phyloP scores from a whole-genome alignment of 306 rosid genomes.

The Astragalus membranaceus region DNA sequence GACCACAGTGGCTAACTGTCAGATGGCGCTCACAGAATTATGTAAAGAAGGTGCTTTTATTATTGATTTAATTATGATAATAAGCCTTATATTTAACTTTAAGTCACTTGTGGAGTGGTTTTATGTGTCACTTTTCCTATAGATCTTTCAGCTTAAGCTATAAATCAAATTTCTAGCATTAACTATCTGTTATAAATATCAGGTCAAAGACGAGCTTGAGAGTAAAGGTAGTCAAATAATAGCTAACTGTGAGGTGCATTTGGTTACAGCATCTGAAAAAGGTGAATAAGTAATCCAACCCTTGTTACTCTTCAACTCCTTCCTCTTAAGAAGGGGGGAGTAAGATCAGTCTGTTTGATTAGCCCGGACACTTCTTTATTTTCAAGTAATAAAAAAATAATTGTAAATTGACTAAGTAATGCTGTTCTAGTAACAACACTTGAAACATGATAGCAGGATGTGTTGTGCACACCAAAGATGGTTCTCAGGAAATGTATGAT shows the following conservation, averaged over 20 bases:
- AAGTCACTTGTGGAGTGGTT: neutral
- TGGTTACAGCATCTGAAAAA: conserved; percentile 46
- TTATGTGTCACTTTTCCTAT: neutral
- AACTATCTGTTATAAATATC: conserved; percentile 2
- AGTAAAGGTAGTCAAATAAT: conserved; percentile 52
- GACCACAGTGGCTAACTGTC: conserved; percentile 93
- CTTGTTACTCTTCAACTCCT: neutral
- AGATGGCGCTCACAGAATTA: conserved; percentile 65
- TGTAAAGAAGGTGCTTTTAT: conserved; percentile 45
- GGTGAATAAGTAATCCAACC: conserved; percentile 30
- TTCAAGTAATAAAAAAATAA: neutral
- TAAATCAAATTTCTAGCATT: neutral
- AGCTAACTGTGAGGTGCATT: conserved; percentile 45
- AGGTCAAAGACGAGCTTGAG: conserved; percentile 71
- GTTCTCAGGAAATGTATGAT: conserved; percentile 48
- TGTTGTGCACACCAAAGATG: conserved; percentile 44
- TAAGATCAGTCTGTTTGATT: neutral
- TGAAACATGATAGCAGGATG: conserved; percentile 47
- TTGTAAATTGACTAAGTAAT: neutral
- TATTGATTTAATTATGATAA: neutral
- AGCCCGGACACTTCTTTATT: neutral
- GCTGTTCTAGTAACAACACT: neutral
- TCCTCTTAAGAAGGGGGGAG: neutral
- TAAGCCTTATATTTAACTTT: neutral
- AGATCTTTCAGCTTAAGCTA: neutral